Evolutionary conservation across 805 yeast species (phyloP).

Genomic region (Barnettozyma sucrosica): DNA sequence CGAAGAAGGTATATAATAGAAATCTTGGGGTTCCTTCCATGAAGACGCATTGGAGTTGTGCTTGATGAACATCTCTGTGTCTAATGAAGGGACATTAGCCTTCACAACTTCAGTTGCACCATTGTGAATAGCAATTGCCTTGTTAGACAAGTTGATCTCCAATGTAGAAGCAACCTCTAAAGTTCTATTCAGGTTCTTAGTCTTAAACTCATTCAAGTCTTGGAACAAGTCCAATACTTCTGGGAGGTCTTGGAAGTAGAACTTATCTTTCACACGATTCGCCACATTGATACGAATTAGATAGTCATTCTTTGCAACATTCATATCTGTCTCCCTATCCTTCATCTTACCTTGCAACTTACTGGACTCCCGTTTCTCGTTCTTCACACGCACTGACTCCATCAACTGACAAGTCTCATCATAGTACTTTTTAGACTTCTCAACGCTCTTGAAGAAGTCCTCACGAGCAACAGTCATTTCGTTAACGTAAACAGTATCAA

Average conservation of each 20-base stretch:
- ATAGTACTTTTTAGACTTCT: slow-evolving; percentile 56
- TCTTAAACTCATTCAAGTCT: slow-evolving; percentile 75
- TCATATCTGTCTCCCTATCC: slow-evolving; percentile 75
- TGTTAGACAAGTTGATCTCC: slow-evolving; percentile 51
- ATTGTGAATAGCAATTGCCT: slow-evolving; percentile 38
- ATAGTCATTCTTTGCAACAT: slow-evolving; percentile 78
- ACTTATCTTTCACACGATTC: slow-evolving; percentile 88
- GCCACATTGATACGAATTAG: slow-evolving; percentile 76
- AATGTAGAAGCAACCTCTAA: slow-evolving; percentile 53
- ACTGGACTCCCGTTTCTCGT: slow-evolving; percentile 52
- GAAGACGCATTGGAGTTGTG: slow-evolving; percentile 53
- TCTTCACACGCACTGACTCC: slow-evolving; percentile 73
- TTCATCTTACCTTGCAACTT: slow-evolving; percentile 42
- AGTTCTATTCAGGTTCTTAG: slow-evolving; percentile 61
- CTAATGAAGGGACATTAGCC: slow-evolving; percentile 68
- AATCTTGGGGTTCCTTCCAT: slow-evolving; percentile 88
- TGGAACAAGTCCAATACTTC: slow-evolving; percentile 82
- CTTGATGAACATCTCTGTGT: slow-evolving; percentile 85
- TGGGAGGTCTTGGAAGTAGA: slow-evolving; percentile 87
- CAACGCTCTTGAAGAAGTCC: slow-evolving; percentile 26
- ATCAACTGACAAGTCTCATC: slow-evolving; percentile 75
- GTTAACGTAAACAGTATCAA: slow-evolving; percentile 51
- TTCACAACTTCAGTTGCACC: slow-evolving; percentile 49
- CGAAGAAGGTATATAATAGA: slow-evolving; percentile 77
- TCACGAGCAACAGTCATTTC: slow-evolving; percentile 41